Evolutionary conservation across 1,139 yeast genomes (phyloP).

Genomic region (Saccharomycopsis hybrid): DNA sequence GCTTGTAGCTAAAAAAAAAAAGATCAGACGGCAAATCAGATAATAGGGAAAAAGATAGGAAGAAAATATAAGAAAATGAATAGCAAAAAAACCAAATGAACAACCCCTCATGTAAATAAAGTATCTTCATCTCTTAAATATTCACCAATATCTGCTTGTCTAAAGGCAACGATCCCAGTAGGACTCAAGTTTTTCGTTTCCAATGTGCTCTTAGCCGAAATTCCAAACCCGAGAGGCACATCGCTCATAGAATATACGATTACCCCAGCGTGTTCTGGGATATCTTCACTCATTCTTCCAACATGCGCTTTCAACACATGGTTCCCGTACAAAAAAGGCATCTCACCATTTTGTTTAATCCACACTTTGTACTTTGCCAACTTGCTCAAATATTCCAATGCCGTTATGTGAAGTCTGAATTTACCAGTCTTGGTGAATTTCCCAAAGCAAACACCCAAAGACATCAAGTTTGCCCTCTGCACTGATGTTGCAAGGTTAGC

Average conservation of each 20-base stretch:
- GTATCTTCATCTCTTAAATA: slow-evolving; percentile 97
- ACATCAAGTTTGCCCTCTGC: slow-evolving; percentile 83
- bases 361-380: slow-evolving; percentile 91
- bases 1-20: too few species aligned
- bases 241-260: slow-evolving; percentile 88
- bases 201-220: slow-evolving; percentile 84
- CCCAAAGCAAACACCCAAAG: slow-evolving; percentile 89
- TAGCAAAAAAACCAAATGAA: neutral
- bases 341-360: slow-evolving; percentile 96
- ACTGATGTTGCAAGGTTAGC: slow-evolving; percentile 88
- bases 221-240: slow-evolving; percentile 93
- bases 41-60: neutral
- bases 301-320: slow-evolving; percentile 94
- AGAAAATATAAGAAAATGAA: neutral
- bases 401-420: slow-evolving; percentile 90
- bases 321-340: slow-evolving; percentile 96
- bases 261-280: slow-evolving; percentile 97
- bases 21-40: too few species aligned
- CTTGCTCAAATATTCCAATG: slow-evolving; percentile 73
- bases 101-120: slow-evolving; percentile 57
- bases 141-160: slow-evolving; percentile 98
- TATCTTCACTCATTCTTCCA: slow-evolving; percentile 95
- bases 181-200: slow-evolving; percentile 88
- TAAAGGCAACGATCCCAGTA: slow-evolving; percentile 87
- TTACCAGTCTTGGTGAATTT: slow-evolving; percentile 97